phyloP scores from a whole-genome alignment of 768 basidiomycete genomes.

The Peribolospora kevripleyi region DNA sequence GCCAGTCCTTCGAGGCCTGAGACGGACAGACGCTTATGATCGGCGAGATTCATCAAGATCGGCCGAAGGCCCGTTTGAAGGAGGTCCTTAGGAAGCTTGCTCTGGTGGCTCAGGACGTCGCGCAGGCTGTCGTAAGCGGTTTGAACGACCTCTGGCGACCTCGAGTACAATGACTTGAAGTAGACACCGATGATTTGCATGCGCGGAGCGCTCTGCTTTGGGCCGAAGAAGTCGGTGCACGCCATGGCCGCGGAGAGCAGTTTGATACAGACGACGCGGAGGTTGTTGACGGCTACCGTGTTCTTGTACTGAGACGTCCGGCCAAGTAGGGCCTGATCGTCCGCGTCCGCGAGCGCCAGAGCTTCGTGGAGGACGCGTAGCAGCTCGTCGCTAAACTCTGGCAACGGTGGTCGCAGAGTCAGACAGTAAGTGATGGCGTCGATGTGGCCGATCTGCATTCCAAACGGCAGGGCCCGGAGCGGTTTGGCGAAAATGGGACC shows the following conservation, averaged over 20 bases:
- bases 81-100: conserved; percentile 77
- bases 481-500: conserved; percentile 87
- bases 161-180: conserved; percentile 93
- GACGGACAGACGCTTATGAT: conserved; percentile 78
- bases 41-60: conserved; percentile 90
- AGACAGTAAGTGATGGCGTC: conserved; percentile 89
- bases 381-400: conserved; percentile 79
- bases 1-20: conserved; percentile 81
- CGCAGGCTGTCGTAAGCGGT: conserved; percentile 82
- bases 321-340: conserved; percentile 50
- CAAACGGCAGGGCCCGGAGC: conserved; percentile 73
- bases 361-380: conserved; percentile 77
- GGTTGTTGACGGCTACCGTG: conserved; percentile 53
- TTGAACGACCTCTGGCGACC: conserved; percentile 70
- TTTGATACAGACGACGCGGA: conserved; percentile 82
- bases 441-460: conserved; percentile 91
- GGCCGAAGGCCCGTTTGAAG: conserved; percentile 85
- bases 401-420: conserved; percentile 61
- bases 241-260: conserved; percentile 84
- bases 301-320: conserved; percentile 55
- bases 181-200: conserved; percentile 75
- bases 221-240: conserved; percentile 64
- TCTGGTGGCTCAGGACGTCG: conserved; percentile 68
- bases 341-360: conserved; percentile 81
- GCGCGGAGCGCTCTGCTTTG: conserved; percentile 55